These are phyloP conservation scores for Toxicodendron radicans DNA, from an alignment of 345 rosid species.

Conservation along the genomic window DNA sequence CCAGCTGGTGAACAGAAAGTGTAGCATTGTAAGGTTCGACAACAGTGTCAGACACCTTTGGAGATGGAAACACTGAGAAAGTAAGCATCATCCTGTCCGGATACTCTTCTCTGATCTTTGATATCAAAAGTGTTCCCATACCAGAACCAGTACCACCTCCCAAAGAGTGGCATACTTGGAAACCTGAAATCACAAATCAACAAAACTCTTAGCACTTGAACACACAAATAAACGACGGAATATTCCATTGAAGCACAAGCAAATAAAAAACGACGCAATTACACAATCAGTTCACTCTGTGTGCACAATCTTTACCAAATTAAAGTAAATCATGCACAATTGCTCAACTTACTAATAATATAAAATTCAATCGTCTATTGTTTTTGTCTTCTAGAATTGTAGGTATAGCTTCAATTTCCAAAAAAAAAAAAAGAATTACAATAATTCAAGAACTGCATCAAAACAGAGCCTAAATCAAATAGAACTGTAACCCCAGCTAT, in stretches of 20 bases:
- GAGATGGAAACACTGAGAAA: slow-evolving; percentile 68
- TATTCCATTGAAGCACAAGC: neutral
- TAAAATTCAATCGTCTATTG: neutral
- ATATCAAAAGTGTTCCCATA: slow-evolving; percentile 70
- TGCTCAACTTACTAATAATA: neutral
- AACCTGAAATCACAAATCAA: slow-evolving; percentile 36
- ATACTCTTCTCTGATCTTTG: slow-evolving; percentile 69
- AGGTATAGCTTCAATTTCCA: neutral
- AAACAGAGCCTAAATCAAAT: neutral
- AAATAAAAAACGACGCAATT: neutral
- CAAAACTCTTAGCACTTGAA: neutral
- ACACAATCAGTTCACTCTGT: neutral
- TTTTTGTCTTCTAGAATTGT: neutral
- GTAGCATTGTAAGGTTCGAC: slow-evolving; percentile 80
- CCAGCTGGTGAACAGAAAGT: slow-evolving; percentile 73
- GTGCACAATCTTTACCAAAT: neutral
- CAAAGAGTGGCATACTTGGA: slow-evolving; percentile 70
- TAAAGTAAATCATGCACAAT: neutral
- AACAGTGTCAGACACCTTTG: slow-evolving; percentile 71
- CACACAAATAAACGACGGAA: neutral
- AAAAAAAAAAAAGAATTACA: neutral
- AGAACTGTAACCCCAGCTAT: neutral
- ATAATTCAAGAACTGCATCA: neutral
- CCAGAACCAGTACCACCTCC: slow-evolving; percentile 80
- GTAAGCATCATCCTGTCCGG: slow-evolving; percentile 78